These are phyloP conservation scores for Microcyclospora tardicrescens DNA, from an alignment of 2,329 filamentous ascomycete genomes.

Conservation along the genomic window DNA sequence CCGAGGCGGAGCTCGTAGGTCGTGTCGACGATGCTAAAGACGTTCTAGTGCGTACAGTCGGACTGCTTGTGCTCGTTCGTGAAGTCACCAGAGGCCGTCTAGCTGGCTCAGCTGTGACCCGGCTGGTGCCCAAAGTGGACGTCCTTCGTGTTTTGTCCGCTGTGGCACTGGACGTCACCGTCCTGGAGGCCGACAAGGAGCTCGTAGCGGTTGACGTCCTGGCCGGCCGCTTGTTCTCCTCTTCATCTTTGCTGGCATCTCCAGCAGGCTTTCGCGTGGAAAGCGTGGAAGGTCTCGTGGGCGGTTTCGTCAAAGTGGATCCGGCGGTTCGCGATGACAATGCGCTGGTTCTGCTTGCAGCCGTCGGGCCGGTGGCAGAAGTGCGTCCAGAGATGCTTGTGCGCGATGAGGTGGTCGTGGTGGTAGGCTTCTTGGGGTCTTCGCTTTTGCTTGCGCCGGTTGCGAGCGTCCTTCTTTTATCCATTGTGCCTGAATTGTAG, in stretches of 20 bases:
- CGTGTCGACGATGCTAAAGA: neutral
- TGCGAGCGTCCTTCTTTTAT: neutral
- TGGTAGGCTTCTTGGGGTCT: conserved; percentile 6
- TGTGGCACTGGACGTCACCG: neutral
- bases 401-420: conserved; percentile 2
- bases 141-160: conserved; percentile 5
- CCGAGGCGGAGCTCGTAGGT: neutral
- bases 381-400: conserved; percentile 4
- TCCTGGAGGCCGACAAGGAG: conserved; percentile 1
- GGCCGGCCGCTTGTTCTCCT: conserved; percentile 7
- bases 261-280: conserved; percentile 5
- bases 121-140: conserved; percentile 1
- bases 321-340: conserved; percentile 7
- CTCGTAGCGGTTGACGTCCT: conserved; percentile 2
- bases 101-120: conserved; percentile 2
- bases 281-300: conserved; percentile 7
- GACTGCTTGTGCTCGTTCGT: conserved; percentile 2
- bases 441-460: conserved; percentile 1
- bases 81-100: conserved; percentile 3
- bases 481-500: conserved; percentile 1
- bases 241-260: conserved; percentile 2
- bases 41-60: neutral
- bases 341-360: conserved; percentile 6
- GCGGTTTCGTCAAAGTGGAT: conserved; percentile 7
- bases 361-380: neutral